Evolutionary conservation across 2,329 filamentous ascomycete species (phyloP).

Genomic region (Hansfordia pulvinata): DNA sequence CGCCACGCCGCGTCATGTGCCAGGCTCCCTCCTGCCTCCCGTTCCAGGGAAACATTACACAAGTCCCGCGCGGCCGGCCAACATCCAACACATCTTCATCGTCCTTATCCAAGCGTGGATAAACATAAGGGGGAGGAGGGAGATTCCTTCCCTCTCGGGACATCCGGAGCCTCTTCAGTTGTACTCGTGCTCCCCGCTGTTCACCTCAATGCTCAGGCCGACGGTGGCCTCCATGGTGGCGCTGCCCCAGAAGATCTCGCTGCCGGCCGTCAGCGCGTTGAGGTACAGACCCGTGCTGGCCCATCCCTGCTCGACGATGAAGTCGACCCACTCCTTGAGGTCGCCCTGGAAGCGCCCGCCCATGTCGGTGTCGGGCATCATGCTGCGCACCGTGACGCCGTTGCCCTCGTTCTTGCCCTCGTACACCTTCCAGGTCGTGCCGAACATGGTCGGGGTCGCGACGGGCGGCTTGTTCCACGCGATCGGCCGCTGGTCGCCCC

Average conservation of each 20-base stretch:
- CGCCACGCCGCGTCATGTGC: too few species aligned
- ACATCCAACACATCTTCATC: too few species aligned
- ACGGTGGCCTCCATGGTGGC: conserved; percentile 3
- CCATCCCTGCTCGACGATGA: conserved; percentile 8
- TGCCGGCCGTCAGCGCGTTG: conserved; percentile 10
- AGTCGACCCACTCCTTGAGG: conserved; percentile 9
- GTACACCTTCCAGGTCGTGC: conserved; percentile 9
- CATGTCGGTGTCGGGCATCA: conserved; percentile 7
- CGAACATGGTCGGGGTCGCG: conserved; percentile 8
- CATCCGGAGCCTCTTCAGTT: too few species aligned
- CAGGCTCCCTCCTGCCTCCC: too few species aligned
- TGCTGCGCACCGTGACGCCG: conserved; percentile 9
- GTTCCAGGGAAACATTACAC: too few species aligned
- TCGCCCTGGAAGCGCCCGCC: conserved; percentile 9
- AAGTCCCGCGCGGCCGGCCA: too few species aligned
- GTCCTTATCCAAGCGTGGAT: too few species aligned
- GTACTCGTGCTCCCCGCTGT: too few species aligned
- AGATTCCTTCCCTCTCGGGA: too few species aligned
- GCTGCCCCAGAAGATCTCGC: conserved; percentile 10
- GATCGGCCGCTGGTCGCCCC: conserved; percentile 10
- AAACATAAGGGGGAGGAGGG: too few species aligned
- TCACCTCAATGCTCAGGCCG: conserved; percentile 1
- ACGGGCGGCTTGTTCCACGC: conserved; percentile 8
- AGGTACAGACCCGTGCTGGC: conserved; percentile 7
- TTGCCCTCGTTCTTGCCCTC: conserved; percentile 9